A percentile compares a stretch with the other conserved stretches of the same genome.
Conservation (phyloP, 306 rosid genomes). For the Cicer bijugum region DNA sequence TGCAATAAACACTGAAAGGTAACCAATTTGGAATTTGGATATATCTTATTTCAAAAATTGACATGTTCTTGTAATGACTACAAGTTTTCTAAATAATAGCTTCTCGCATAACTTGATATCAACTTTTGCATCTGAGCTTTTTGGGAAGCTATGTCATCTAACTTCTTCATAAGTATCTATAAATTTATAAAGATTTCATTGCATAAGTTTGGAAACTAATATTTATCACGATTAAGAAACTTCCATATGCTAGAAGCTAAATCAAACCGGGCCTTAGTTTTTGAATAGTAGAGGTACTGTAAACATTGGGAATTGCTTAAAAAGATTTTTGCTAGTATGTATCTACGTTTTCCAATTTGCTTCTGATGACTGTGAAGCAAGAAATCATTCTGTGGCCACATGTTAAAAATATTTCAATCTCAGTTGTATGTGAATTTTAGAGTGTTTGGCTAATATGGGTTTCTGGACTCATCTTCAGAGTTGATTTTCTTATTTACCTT, state of each 20-base stretch:
- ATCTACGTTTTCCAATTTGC: constrained; percentile 35
- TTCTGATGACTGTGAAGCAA: constrained; percentile 36
- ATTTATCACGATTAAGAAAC: constrained; percentile 12
- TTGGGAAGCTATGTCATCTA: background rate
- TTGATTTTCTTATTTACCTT: constrained; percentile 36
- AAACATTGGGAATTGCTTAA: constrained; percentile 21
- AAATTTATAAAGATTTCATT: constrained; percentile 3
- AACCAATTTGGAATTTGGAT: too few relatives aligned
- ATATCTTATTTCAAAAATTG: too few relatives aligned
- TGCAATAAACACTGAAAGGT: background rate
- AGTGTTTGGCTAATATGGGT: constrained; percentile 35
- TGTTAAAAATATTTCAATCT: constrained; percentile 26
- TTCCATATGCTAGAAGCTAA: constrained; percentile 20
- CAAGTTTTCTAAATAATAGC: background rate
- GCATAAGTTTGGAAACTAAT: background rate
- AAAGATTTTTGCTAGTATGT: constrained; percentile 12
- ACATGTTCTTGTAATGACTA: background rate
- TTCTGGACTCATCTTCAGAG: constrained; percentile 34
- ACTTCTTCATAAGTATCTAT: background rate
- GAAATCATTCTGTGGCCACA: constrained; percentile 31
- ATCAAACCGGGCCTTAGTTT: background rate
- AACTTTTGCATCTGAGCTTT: constrained; percentile 11
- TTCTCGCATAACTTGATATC: background rate
- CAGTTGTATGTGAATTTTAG: constrained; percentile 21
- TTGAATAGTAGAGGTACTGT: constrained; percentile 13